Percentiles rank a stretch among this genome's conserved stretches.
Evolutionary conservation across 2,329 filamentous ascomycete genomes (phyloP).

Genomic region (Clarireedia monteithiana): DNA sequence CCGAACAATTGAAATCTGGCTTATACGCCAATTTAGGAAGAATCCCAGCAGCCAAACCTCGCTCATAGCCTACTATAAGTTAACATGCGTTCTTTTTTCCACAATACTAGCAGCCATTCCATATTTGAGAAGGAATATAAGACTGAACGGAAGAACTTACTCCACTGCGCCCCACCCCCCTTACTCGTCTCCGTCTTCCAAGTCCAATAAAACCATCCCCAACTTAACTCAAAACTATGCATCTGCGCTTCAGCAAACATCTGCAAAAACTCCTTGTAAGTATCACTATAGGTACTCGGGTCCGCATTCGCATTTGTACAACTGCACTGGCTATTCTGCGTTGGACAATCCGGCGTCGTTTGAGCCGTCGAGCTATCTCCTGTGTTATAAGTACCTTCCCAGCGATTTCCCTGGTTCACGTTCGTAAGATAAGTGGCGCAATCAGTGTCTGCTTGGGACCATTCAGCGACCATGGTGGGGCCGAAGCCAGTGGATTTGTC

Average conservation of each 20-base stretch:
- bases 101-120: conserved; percentile 51
- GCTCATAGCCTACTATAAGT: conserved; percentile 1
- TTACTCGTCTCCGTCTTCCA: conserved; percentile 78
- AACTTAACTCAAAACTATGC: conserved; percentile 83
- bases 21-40: conserved; percentile 69
- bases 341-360: conserved; percentile 66
- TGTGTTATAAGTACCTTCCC: conserved; percentile 78
- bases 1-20: conserved; percentile 59
- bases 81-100: neutral
- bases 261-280: conserved; percentile 78
- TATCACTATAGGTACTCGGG: conserved; percentile 54
- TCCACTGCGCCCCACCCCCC: conserved; percentile 63
- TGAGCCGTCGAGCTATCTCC: conserved; percentile 49
- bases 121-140: conserved; percentile 45
- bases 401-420: conserved; percentile 79
- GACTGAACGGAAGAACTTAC: conserved; percentile 28
- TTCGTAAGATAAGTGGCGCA: conserved; percentile 84
- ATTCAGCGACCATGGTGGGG: conserved; percentile 91
- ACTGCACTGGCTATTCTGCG: conserved; percentile 57
- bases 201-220: conserved; percentile 99
- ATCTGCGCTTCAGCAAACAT: conserved; percentile 97
- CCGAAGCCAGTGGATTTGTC: conserved; percentile 75
- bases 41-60: conserved; percentile 44
- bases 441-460: conserved; percentile 96
- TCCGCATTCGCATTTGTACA: conserved; percentile 73